These are phyloP conservation scores for Thermoascus crustaceus DNA, from an alignment of 2,329 filamentous ascomycete species.

Conservation along the genomic window DNA sequence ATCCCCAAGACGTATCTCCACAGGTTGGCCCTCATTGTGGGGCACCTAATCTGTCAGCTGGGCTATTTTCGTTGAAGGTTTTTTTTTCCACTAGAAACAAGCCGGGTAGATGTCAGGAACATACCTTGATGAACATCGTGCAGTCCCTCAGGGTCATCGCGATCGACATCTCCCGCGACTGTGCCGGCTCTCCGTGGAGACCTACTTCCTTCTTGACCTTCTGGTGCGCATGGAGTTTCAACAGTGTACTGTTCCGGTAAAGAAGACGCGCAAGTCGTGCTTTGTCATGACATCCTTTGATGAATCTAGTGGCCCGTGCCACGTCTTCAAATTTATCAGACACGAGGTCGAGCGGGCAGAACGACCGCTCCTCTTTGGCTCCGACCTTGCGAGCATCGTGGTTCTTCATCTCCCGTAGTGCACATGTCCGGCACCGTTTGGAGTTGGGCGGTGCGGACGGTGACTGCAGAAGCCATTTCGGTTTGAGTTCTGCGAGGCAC, in stretches of 20 bases:
- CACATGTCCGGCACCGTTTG: slow-evolving; percentile 67
- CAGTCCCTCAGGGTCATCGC: slow-evolving; percentile 79
- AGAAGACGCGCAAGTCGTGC: slow-evolving; percentile 25
- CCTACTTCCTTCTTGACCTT: slow-evolving; percentile 27
- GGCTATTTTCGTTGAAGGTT: slow-evolving; percentile 21
- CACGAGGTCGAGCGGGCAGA: slow-evolving; percentile 60
- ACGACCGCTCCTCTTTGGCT: slow-evolving; percentile 31
- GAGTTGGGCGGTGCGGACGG: slow-evolving; percentile 58
- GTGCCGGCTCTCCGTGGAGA: slow-evolving; percentile 25
- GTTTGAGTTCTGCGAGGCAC: slow-evolving; percentile 64
- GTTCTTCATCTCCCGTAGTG: slow-evolving; percentile 46
- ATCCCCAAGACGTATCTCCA: slow-evolving; percentile 57
- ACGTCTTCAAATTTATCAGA: slow-evolving; percentile 40
- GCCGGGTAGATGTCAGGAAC: too few relatives aligned
- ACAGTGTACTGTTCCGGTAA: slow-evolving; percentile 25
- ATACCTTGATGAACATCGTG: slow-evolving; percentile 61
- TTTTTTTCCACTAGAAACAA: too few relatives aligned
- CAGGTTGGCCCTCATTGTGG: too few relatives aligned
- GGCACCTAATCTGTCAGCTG: too few relatives aligned
- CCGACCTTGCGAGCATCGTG: slow-evolving; percentile 23
- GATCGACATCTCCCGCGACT: slow-evolving; percentile 47
- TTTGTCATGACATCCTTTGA: slow-evolving; percentile 32
- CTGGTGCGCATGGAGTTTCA: slow-evolving; percentile 28
- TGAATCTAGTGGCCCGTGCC: slow-evolving; percentile 32
- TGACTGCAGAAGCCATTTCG: slow-evolving; percentile 75